Percentiles rank a stretch among this genome's conserved stretches.
phyloP scores from a whole-genome alignment of 2,329 filamentous ascomycete genomes.

The Fusarium pilosicola region DNA sequence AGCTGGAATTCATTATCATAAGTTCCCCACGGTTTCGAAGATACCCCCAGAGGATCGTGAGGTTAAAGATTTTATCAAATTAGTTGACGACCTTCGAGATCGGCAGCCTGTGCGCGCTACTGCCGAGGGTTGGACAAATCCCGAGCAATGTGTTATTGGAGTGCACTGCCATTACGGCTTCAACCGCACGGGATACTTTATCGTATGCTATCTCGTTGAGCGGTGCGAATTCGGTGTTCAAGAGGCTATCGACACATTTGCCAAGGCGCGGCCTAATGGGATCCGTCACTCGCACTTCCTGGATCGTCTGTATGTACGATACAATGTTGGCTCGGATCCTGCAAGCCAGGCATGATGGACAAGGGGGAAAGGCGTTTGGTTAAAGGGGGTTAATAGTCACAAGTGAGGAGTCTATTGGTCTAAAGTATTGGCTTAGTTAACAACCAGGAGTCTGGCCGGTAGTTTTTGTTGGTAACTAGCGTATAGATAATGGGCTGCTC shows the following conservation, averaged over 20 bases:
- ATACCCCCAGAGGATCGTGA: conserved; percentile 75
- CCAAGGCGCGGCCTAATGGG: conserved; percentile 76
- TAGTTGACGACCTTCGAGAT: conserved; percentile 69
- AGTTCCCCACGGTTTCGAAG: conserved; percentile 92
- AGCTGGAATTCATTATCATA: conserved; percentile 77
- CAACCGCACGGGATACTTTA: conserved; percentile 91
- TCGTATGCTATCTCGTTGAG: conserved; percentile 92
- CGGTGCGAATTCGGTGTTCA: conserved; percentile 75
- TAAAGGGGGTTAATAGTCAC: neutral
- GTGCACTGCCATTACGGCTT: conserved; percentile 98
- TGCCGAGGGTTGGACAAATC: conserved; percentile 54
- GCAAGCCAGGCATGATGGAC: neutral
- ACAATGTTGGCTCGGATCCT: conserved; percentile 54
- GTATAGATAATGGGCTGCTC: conserved; percentile 2
- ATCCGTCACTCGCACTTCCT: conserved; percentile 92
- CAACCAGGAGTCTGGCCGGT: conserved; percentile 6
- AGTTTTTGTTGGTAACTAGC: neutral
- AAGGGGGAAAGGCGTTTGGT: neutral
- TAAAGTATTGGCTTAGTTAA: neutral
- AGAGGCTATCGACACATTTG: conserved; percentile 83
- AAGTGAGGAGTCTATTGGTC: neutral
- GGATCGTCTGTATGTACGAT: conserved; percentile 83
- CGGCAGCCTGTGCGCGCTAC: conserved; percentile 55
- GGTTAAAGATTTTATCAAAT: conserved; percentile 62
- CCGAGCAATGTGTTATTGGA: conserved; percentile 67